Percentiles rank a stretch among this genome's conserved stretches.
Evolutionary conservation across 2,329 filamentous ascomycete genomes (phyloP).

Genomic region (Whalleya microplaca): DNA sequence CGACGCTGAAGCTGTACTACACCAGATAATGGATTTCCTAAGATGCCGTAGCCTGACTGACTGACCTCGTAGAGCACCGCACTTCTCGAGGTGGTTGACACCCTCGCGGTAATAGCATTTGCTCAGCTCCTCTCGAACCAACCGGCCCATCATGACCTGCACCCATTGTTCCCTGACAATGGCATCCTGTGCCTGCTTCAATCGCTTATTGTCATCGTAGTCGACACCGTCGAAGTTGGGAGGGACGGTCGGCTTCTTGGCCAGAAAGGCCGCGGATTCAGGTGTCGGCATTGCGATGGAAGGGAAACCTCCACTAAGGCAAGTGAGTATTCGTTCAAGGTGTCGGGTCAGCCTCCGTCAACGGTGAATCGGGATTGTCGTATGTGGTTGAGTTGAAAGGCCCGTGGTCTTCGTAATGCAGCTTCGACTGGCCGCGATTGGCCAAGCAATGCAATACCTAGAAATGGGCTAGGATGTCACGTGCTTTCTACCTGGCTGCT

Average conservation of each 20-base stretch:
- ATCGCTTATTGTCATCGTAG: conserved; percentile 78
- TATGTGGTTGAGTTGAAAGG: conserved; percentile 8
- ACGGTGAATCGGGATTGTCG: conserved; percentile 3
- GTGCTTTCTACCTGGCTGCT: neutral
- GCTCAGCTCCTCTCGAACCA: conserved; percentile 80
- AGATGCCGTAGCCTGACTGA: conserved; percentile 23
- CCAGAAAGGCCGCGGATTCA: conserved; percentile 80
- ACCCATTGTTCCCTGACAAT: conserved; percentile 89
- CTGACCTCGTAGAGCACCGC: conserved; percentile 79
- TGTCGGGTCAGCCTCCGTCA: neutral
- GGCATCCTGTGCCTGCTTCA: conserved; percentile 83
- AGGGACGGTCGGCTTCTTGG: conserved; percentile 80
- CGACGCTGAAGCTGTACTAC: neutral
- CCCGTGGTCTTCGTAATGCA: conserved; percentile 13
- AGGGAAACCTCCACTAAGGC: conserved; percentile 1
- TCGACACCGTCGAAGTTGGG: conserved; percentile 86
- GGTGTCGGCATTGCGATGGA: conserved; percentile 72
- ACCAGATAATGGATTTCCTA: neutral
- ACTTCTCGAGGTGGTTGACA: conserved; percentile 88
- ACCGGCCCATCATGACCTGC: conserved; percentile 82
- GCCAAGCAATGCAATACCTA: neutral
- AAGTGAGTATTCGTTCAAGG: neutral
- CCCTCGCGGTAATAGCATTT: conserved; percentile 86
- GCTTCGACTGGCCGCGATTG: conserved; percentile 9
- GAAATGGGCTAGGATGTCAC: conserved; percentile 10